Percentiles rank a stretch among this genome's conserved stretches.
Evolutionary conservation across 257 asterid genomes (phyloP).

Genomic region (Oldenlandia corymbosa): DNA sequence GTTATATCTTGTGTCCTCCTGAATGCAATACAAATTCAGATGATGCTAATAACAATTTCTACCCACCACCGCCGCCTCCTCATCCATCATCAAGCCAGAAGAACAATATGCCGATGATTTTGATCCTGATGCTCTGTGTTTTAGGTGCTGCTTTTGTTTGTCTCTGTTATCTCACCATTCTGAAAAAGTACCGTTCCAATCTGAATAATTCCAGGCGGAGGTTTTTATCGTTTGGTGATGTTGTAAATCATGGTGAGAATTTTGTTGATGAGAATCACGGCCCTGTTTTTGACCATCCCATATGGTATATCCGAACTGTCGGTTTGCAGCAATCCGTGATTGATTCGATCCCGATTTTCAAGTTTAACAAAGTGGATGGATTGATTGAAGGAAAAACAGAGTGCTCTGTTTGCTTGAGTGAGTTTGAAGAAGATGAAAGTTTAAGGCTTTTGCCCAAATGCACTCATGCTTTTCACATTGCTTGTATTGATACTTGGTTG

Average conservation of each 20-base stretch:
- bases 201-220: constrained; percentile 22
- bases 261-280: constrained; percentile 39
- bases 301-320: constrained; percentile 58
- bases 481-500: constrained; percentile 77
- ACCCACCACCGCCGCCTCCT: constrained; percentile 16
- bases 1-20: constrained; percentile 22
- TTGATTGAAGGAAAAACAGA: constrained; percentile 51
- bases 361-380: constrained; percentile 33
- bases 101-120: constrained; percentile 27
- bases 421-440: constrained; percentile 58
- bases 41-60: constrained; percentile 2
- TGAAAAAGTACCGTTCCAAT: constrained; percentile 30
- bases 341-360: constrained; percentile 51
- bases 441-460: constrained; percentile 80
- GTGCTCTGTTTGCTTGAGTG: constrained; percentile 69
- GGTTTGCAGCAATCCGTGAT: constrained; percentile 55
- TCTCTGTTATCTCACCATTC: constrained; percentile 39
- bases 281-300: constrained; percentile 44
- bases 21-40: constrained; percentile 8
- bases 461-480: constrained; percentile 68
- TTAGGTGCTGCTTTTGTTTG: constrained; percentile 43
- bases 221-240: background rate
- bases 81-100: constrained; percentile 7
- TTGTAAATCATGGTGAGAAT: constrained; percentile 18
- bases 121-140: constrained; percentile 48